Evolutionary conservation across 192 early-diverging fungal genomes (phyloP).

Genomic region (Thamnidium elegans): DNA sequence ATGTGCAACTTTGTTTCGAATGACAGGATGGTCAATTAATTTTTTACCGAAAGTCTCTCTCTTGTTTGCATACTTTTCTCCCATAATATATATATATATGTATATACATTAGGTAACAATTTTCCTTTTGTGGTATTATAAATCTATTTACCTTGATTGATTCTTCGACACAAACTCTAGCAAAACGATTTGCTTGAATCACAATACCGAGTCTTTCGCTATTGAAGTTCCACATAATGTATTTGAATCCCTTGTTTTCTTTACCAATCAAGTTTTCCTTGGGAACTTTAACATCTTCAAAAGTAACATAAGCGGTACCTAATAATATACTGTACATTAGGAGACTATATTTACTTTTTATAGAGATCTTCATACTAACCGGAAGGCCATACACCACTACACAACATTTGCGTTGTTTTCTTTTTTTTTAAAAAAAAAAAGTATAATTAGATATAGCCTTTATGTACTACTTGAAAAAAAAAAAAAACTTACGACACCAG

Average conservation of each 20-base stretch:
- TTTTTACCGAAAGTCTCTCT: slow-evolving; percentile 86
- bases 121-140: too few species aligned
- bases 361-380: too few species aligned
- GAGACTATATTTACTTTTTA: too few species aligned
- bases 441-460: too few species aligned
- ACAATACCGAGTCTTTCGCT: slow-evolving; percentile 81
- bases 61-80: slow-evolving; percentile 71
- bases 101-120: too few species aligned
- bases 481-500: slow-evolving; percentile 54
- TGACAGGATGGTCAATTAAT: slow-evolving; percentile 81
- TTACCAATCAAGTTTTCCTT: slow-evolving; percentile 81
- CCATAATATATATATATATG: too few species aligned
- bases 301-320: slow-evolving; percentile 67
- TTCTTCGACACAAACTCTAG: slow-evolving; percentile 86
- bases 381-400: slow-evolving; percentile 77
- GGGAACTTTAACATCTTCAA: slow-evolving; percentile 85
- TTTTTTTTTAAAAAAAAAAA: too few species aligned
- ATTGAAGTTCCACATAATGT: slow-evolving; percentile 59
- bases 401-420: slow-evolving; percentile 76
- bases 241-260: slow-evolving; percentile 83
- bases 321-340: too few species aligned
- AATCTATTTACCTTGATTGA: slow-evolving; percentile 49
- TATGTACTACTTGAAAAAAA: too few species aligned
- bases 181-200: slow-evolving; percentile 80
- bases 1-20: slow-evolving; percentile 74